Evolutionary conservation across 768 basidiomycete genomes (phyloP).

Genomic region (Calocybe indica): DNA sequence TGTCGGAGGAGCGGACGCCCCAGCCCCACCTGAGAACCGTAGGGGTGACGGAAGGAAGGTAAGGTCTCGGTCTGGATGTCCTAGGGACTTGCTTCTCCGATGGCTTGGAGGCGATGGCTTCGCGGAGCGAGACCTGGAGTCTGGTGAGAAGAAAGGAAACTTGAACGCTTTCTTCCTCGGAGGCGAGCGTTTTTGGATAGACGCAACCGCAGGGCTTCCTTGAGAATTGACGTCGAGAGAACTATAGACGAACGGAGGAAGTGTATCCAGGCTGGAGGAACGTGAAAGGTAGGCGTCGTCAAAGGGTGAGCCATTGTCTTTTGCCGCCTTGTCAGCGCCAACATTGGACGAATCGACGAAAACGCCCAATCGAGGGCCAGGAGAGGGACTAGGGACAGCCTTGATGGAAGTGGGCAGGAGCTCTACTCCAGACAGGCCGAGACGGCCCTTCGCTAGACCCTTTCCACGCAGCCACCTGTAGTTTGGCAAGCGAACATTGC

Average conservation of each 20-base stretch:
- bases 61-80: constrained; percentile 3
- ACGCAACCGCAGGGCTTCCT: no score
- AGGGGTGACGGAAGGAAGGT: neutral
- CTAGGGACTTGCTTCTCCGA: constrained; percentile 15
- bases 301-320: neutral
- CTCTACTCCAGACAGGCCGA: constrained; percentile 13
- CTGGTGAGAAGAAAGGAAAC: constrained; percentile 6
- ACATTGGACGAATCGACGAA: constrained; percentile 13
- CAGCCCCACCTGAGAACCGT: neutral
- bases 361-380: constrained; percentile 9
- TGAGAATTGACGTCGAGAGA: no score
- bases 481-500: constrained; percentile 8
- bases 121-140: constrained; percentile 1
- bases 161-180: constrained; percentile 8
- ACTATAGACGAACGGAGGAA: constrained; percentile 3
- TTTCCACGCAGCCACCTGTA: constrained; percentile 15
- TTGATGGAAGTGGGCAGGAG: constrained; percentile 15
- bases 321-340: constrained; percentile 6
- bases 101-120: neutral
- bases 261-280: constrained; percentile 15
- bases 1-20: constrained; percentile 7
- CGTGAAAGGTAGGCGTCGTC: constrained; percentile 8
- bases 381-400: constrained; percentile 7
- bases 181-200: constrained; percentile 2
- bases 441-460: constrained; percentile 10